Base-by-base conservation (phyloP, 768 basidiomycete genomes). In the Mrakia blollopis region DNA sequence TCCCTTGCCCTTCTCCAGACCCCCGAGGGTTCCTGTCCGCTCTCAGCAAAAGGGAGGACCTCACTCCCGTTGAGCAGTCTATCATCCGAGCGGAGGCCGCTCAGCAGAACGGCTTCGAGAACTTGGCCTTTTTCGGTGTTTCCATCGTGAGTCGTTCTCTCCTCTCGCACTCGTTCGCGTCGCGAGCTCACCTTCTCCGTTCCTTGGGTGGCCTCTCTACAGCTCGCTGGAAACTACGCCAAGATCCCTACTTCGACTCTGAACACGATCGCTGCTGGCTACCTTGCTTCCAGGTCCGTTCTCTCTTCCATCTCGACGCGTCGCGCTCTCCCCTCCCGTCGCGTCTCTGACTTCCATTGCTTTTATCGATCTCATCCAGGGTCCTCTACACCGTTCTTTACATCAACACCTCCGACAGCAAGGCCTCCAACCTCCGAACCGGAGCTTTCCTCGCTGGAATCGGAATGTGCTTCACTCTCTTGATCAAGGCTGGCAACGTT, bases 401-500 rank as follows among this genome's bases (percentile, higher is more conserved):
- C 80, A 80, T 81, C 79, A 81, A 79, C 78, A 78, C 76, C 28
- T 77, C 80, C 23, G 72, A 78, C 39, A 60, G 80, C 81, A 73
- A 78, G 80, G 77, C 25, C 7, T 72, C 50, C 60, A 79, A 75
- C 77, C 52, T 78, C 30, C 65, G 81, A 35, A 78, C 81, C 0
- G 79, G 52, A n/a, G 52, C 79, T 6, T 82, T 73, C 78, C 72
- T 81, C 35, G 62, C 77, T 41, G 78, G 79, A n/a, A 63, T 81
- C 32, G 71, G 78, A 14, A 78, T 80, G 47, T 78, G 76, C 78
- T 79, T 82, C 37, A 78, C 81, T 30, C 77, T 82, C 9, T 81
- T 82, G 73, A 77, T 81, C 79, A 76, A 81, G 75, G 80, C 81
- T 35, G 81, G 80, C 32, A 82, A 81, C 80, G 16, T 35, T 9